These are phyloP conservation scores for Tricholoma sp. DNA, from an alignment of 768 basidiomycete genomes.

Conservation along the genomic window DNA sequence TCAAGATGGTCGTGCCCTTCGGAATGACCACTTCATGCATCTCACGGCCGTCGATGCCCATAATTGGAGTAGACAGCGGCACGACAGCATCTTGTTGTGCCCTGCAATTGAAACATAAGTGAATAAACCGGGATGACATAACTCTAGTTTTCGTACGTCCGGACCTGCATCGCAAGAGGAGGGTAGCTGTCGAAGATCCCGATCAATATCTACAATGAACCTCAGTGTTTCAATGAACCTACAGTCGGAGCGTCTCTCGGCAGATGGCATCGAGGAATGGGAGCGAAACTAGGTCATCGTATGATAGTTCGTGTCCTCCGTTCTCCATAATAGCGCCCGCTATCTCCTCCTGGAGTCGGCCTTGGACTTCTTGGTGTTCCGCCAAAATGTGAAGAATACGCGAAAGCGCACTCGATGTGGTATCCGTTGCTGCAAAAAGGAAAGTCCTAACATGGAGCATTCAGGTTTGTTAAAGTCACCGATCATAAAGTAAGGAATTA, in stretches of 20 bases:
- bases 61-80: constrained; percentile 35
- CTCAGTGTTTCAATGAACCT: too few relatives aligned
- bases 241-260: too few relatives aligned
- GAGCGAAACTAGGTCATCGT: neutral
- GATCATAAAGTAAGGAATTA: too few relatives aligned
- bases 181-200: too few relatives aligned
- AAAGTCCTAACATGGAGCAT: too few relatives aligned
- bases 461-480: too few relatives aligned
- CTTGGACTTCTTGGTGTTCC: constrained; percentile 21
- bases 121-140: too few relatives aligned
- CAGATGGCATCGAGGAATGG: neutral
- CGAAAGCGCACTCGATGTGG: constrained; percentile 35
- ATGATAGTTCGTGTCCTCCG: constrained; percentile 6
- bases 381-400: constrained; percentile 31
- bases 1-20: constrained; percentile 30
- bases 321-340: constrained; percentile 13
- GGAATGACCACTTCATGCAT: constrained; percentile 33
- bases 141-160: too few relatives aligned
- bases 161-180: too few relatives aligned
- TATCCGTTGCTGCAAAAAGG: constrained; percentile 36
- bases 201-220: too few relatives aligned
- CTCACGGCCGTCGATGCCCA: constrained; percentile 28
- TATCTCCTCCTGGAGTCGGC: constrained; percentile 32
- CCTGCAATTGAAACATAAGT: constrained; percentile 22
- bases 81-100: constrained; percentile 30